A percentile compares a stretch with the other conserved stretches of the same genome.
Evolutionary conservation across 2,329 filamentous ascomycete species (phyloP).

Genomic region (Pseudophaeomoniella oleicola): DNA sequence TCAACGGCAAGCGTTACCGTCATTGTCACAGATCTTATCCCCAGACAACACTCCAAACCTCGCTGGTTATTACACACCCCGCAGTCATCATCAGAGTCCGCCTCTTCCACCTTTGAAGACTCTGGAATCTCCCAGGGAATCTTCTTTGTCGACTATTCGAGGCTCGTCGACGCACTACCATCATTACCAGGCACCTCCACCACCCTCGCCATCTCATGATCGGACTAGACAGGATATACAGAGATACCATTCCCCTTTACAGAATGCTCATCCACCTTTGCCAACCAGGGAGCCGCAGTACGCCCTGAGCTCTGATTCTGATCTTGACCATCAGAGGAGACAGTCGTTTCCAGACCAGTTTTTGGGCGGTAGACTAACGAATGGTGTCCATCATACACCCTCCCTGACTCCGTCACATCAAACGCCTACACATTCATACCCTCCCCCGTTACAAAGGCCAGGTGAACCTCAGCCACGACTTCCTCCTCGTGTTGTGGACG

Average conservation of each 20-base stretch:
- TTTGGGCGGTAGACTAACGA: too few relatives aligned
- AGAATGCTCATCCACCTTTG: too few relatives aligned
- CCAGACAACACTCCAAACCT: neutral
- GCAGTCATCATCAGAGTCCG: neutral
- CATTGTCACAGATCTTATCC: neutral
- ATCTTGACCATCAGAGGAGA: neutral
- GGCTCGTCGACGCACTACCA: neutral
- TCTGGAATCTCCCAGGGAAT: neutral
- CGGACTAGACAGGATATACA: neutral
- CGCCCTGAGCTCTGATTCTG: neutral
- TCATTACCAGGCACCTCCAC: neutral
- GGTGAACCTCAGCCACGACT: neutral
- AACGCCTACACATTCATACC: neutral
- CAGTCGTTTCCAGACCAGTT: too few relatives aligned
- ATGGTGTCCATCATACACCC: too few relatives aligned
- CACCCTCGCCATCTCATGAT: neutral
- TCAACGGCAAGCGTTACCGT: neutral
- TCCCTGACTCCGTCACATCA: too few relatives aligned
- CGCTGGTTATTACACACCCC: neutral
- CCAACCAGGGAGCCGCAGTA: neutral
- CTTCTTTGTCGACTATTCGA: neutral
- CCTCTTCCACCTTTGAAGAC: neutral
- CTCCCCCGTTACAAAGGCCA: neutral
- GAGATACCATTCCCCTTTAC: too few relatives aligned
- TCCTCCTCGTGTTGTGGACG: conserved; percentile 18